Evolutionary conservation across 208 protist genomes (phyloP), one percentile per base, ranked within the genome.

Genomic region (Acanthamoeba triangularis): DNA sequence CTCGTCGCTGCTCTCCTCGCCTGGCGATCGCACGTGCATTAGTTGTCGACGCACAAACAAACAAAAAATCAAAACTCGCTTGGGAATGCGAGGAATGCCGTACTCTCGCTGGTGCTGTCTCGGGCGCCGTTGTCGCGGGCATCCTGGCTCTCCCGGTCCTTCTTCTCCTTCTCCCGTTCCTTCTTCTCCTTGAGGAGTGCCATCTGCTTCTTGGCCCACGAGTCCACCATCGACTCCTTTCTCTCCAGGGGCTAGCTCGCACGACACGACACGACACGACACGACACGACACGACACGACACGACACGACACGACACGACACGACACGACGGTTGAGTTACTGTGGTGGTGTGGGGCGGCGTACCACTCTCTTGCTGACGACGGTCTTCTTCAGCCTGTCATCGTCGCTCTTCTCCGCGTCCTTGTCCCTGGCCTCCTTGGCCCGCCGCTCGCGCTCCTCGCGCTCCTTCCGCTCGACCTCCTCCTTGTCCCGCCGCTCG

Each of bases 141-240:
- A n/a, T 49, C 37, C 25, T 37, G 5, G 16, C 33, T 28, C 41
- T 87, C 78, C 13, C 30, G 33, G 10, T 37, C 49, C 78, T n/a
- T 87, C 49, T 87, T 37, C 49, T 59, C 30, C 33, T 90, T 30
- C 54, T 90, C 56, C 6, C 44, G 6, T 1, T 52, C 54, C 80
- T 90, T 90, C 80, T 90, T 90, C 20, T 90, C 54, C 52, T 90
- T 90, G 72, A 80, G 72, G 10, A 80, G 72, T 0, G 72, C 72
- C 72, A 80, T 80, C 72, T 80, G 72, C 72, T 80, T 80, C 72
- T 80, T 80, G 72, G 72, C 72, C 72, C 72, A 80, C 37, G 72
- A 80, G 41, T 80, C 72, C 72, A 80, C 72, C 72, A 80, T 80
- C 20, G 72, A 80, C 35, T 80, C 72, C 72, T 80, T 80, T 13